phyloP scores from a whole-genome alignment of 306 rosid species.

The Prunus kanzakura region DNA sequence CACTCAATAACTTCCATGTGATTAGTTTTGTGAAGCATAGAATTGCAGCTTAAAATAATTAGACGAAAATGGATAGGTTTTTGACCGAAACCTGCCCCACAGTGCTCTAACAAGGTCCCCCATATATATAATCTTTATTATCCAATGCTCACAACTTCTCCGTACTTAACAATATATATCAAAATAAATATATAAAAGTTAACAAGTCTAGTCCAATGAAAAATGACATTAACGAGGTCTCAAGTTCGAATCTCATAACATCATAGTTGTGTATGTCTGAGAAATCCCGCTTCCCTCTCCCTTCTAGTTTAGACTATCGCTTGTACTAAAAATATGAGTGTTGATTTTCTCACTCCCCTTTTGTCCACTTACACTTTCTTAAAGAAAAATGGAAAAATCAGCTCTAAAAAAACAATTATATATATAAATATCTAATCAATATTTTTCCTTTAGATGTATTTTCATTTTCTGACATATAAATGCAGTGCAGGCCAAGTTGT shows the following conservation, averaged over 20 bases:
- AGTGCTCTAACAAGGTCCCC: too few relatives aligned
- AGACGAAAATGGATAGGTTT: not conserved
- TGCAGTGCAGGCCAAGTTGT: not conserved
- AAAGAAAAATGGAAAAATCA: too few relatives aligned
- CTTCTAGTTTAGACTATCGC: too few relatives aligned
- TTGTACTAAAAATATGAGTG: too few relatives aligned
- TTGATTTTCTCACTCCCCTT: fast-evolving
- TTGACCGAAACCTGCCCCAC: not conserved
- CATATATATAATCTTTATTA: not conserved
- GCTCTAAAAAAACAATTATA: too few relatives aligned
- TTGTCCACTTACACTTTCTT: too few relatives aligned
- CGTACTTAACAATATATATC: not conserved
- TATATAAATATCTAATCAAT: too few relatives aligned
- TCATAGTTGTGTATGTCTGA: too few relatives aligned
- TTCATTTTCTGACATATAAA: too few relatives aligned
- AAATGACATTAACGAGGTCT: too few relatives aligned
- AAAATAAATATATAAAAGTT: too few relatives aligned
- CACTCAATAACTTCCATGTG: not conserved
- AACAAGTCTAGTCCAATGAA: fast-evolving
- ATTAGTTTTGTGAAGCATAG: not conserved
- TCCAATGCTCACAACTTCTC: not conserved
- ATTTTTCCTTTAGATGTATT: too few relatives aligned
- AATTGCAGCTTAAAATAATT: not conserved
- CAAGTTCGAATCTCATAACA: fast-evolving
- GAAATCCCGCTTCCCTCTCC: fast-evolving